Base-by-base conservation (phyloP, 257 asterid genomes). In the Forsythia viridissima region DNA sequence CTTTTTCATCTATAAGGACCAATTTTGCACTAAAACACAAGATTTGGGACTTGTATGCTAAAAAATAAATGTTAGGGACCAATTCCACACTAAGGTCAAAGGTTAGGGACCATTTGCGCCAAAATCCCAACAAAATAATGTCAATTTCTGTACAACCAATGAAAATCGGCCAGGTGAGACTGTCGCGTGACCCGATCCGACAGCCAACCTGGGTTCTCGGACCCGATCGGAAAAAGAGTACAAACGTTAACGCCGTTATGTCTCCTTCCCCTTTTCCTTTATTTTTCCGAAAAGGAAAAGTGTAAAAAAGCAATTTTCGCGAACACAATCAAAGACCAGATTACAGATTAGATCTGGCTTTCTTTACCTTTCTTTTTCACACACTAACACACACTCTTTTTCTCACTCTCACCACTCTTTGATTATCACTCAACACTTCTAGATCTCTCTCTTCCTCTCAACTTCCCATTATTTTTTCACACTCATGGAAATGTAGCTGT, bases 161-260 rank as follows among this genome's bases (percentile, higher is more conserved):
- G 43, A 7, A 0, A 1, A 36, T 39, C 16, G 3, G 77, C 79
- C 85, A 77, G 82, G 71, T 70, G 70, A 71, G 81, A 43, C 41
- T 3, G 73, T 3, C 73, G 30, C 13, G 13, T 70, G 46, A 16
- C 30, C 48, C 73, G 48, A 16, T 18, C 36, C 73, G 43, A 70
- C 73, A 7, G 18, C 36, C 12, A 70, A 70, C 48, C 30, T 70
- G 36, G 73, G 15, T 37, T 1, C 15, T 70, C 30, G 69, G 69
- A 61, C 39, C 69, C 69, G 39, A 70, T 37, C 30, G 24, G 77
- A 59, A 70, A 66, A 70, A 65, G 76, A 13, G 59, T 36, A 57
- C 71, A 44, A 52, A 59, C 83, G 81, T 79, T 80, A 73, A 84
- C 87, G 80, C 84, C 86, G 89, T 85, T 75, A 83, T 71, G 84